These are phyloP conservation scores for Blepharisma japonicum DNA, from an alignment of 73 alveolate genomes.

Conservation along the genomic window DNA sequence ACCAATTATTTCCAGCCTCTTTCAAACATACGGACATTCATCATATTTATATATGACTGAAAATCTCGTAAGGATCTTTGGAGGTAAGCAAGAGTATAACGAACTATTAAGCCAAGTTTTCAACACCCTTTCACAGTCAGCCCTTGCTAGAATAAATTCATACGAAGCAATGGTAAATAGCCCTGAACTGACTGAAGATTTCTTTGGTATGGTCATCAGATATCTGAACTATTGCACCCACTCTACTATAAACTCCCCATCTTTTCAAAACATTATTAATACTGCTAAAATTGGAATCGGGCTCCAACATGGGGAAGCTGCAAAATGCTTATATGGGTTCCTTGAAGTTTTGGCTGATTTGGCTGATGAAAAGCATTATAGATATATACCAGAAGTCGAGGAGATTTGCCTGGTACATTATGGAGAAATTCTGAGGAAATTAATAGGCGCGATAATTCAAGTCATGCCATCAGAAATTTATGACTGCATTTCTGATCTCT, in stretches of 20 bases:
- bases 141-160: slow-evolving; percentile 16
- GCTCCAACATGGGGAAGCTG: slow-evolving; percentile 29
- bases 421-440: neutral
- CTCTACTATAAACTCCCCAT: neutral
- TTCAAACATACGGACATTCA: neutral
- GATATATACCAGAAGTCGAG: neutral
- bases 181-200: slow-evolving; percentile 33
- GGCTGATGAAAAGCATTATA: neutral
- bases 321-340: slow-evolving; percentile 25
- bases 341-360: slow-evolving; percentile 3
- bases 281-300: slow-evolving; percentile 31
- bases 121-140: neutral
- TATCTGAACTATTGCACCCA: neutral
- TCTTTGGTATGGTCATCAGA: slow-evolving; percentile 27
- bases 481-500: neutral
- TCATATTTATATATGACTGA: slow-evolving; percentile 28
- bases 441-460: neutral
- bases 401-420: neutral
- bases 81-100: neutral
- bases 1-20: neutral
- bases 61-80: slow-evolving; percentile 10
- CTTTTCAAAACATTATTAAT: neutral
- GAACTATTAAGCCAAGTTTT: neutral
- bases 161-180: neutral
- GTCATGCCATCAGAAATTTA: neutral